phyloP scores from a whole-genome alignment of 306 rosid species.

The Cyamopsis tetragonoloba region DNA sequence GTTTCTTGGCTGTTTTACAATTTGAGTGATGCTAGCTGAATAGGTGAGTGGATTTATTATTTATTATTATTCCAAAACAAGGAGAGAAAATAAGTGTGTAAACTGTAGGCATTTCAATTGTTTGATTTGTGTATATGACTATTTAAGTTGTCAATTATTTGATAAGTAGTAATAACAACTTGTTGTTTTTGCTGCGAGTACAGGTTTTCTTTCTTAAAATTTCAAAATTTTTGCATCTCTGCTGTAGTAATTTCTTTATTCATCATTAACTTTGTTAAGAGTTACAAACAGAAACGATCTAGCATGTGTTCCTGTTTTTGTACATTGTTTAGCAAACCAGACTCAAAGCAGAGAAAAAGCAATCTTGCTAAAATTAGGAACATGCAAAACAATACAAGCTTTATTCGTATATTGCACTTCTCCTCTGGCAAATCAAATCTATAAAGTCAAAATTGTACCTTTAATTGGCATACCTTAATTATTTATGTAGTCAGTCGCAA shows the following conservation, averaged over 20 bases:
- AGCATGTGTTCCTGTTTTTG: neutral
- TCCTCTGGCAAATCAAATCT: neutral
- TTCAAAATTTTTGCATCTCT: neutral
- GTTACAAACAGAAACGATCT: neutral
- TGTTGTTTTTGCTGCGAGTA: conserved; percentile 37
- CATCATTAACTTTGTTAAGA: neutral
- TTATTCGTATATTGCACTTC: neutral
- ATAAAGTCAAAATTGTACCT: no score
- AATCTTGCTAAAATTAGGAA: neutral
- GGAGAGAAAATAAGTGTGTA: conserved; percentile 17
- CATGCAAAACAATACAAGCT: neutral
- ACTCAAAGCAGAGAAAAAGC: neutral
- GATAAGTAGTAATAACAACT: conserved; percentile 42
- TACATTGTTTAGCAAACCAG: neutral
- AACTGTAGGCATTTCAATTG: conserved; percentile 26
- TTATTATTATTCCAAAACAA: neutral
- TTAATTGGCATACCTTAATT: neutral
- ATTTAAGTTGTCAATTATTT: conserved; percentile 16
- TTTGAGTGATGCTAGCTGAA: conserved; percentile 34
- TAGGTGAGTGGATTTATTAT: conserved; percentile 30
- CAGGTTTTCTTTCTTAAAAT: conserved; percentile 17
- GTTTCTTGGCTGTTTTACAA: neutral
- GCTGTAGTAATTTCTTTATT: neutral
- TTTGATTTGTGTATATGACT: conserved; percentile 44
- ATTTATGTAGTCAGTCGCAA: neutral